These are phyloP conservation scores for Calonectria honghensis DNA, from an alignment of 2,329 filamentous ascomycete species.

Conservation along the genomic window DNA sequence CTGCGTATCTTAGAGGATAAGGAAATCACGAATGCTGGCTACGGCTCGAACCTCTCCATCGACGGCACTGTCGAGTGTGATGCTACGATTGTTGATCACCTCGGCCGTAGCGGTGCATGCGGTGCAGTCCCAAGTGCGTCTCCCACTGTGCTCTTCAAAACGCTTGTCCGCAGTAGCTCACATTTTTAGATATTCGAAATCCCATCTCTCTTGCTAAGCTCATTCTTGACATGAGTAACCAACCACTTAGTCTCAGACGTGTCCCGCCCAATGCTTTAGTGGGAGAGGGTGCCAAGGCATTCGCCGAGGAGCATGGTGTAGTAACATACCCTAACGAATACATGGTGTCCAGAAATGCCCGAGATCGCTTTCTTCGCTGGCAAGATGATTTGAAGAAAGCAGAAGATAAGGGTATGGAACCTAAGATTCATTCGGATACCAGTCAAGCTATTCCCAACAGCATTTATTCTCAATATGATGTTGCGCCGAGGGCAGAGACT, in stretches of 20 bases:
- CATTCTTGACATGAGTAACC: slow-evolving; percentile 85
- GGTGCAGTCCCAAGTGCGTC: slow-evolving; percentile 91
- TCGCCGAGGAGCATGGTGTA: slow-evolving; percentile 87
- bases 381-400: slow-evolving; percentile 80
- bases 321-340: slow-evolving; percentile 82
- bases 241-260: slow-evolving; percentile 86
- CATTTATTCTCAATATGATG: slow-evolving; percentile 60
- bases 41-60: slow-evolving; percentile 94
- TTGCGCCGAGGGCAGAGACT: slow-evolving; percentile 53
- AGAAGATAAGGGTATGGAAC: slow-evolving; percentile 65
- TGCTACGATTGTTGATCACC: slow-evolving; percentile 93
- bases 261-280: slow-evolving; percentile 96
- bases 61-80: slow-evolving; percentile 96
- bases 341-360: slow-evolving; percentile 86
- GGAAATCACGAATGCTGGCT: slow-evolving; percentile 97
- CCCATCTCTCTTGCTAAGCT: slow-evolving; percentile 91
- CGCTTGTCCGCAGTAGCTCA: slow-evolving; percentile 14
- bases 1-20: slow-evolving; percentile 92
- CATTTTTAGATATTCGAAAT: slow-evolving; percentile 85
- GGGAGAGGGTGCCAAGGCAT: slow-evolving; percentile 89
- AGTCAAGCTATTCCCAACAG: slow-evolving; percentile 47
- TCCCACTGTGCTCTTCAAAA: neutral
- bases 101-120: slow-evolving; percentile 92
- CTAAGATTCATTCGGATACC: slow-evolving; percentile 43
- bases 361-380: slow-evolving; percentile 88